Percentiles rank a stretch among this genome's conserved stretches.
These are phyloP conservation scores for Fusarium cyanostomum DNA, from an alignment of 2,329 filamentous ascomycete genomes.

Conservation along the genomic window DNA sequence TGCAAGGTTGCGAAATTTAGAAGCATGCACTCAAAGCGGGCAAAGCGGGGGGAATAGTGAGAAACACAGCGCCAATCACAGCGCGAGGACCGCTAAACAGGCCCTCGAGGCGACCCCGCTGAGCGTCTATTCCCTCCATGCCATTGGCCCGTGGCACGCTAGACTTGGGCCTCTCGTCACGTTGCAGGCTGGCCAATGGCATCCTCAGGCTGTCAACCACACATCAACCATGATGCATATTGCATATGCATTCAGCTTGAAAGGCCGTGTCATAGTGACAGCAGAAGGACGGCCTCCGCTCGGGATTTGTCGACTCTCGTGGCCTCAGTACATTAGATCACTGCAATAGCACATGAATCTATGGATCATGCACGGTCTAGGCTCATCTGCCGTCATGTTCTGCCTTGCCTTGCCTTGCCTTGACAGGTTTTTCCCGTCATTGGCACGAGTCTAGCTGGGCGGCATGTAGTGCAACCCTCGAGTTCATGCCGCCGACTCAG, in stretches of 20 bases:
- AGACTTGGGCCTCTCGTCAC: slow-evolving; percentile 35
- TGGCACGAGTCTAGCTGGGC: slow-evolving; percentile 19
- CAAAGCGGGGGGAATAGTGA: slow-evolving; percentile 11
- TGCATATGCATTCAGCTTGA: slow-evolving; percentile 33
- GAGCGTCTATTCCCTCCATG: slow-evolving; percentile 39
- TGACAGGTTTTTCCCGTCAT: slow-evolving; percentile 9
- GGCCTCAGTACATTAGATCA: slow-evolving; percentile 5
- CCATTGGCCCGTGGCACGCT: slow-evolving; percentile 40
- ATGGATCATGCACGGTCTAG: slow-evolving; percentile 36
- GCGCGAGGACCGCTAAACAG: slow-evolving; percentile 17
- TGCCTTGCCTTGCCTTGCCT: slow-evolving; percentile 28
- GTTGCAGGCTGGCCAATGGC: slow-evolving; percentile 38
- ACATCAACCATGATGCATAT: slow-evolving; percentile 21
- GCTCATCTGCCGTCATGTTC: slow-evolving; percentile 29
- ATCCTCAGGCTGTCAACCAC: slow-evolving; percentile 13
- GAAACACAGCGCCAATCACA: slow-evolving; percentile 32
- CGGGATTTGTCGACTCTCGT: slow-evolving; percentile 14
- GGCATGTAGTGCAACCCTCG: slow-evolving; percentile 31
- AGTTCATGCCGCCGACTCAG: slow-evolving; percentile 28
- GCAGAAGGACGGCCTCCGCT: neutral
- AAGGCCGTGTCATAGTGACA: slow-evolving; percentile 16
- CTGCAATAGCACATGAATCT: slow-evolving; percentile 22
- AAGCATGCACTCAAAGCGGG: slow-evolving; percentile 15
- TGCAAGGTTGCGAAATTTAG: slow-evolving; percentile 30
- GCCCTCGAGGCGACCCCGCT: slow-evolving; percentile 10